Conservation (phyloP, 2,329 filamentous ascomycete species). For the Talaromyces islandicus region DNA sequence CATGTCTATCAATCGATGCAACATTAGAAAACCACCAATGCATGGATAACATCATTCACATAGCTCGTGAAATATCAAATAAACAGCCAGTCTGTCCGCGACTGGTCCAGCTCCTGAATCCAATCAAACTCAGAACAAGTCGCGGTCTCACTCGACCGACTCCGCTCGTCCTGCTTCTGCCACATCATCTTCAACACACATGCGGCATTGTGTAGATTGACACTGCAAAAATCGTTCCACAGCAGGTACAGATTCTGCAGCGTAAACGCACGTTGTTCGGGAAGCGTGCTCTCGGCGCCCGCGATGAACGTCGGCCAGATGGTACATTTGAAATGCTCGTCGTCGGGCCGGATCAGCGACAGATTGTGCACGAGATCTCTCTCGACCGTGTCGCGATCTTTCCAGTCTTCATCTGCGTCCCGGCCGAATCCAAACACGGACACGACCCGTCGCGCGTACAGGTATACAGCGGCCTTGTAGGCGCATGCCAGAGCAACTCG, state of each 20-base stretch:
- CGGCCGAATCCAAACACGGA: constrained; percentile 13
- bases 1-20: not conserved
- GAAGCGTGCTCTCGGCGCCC: constrained; percentile 32
- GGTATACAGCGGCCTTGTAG: constrained; percentile 35
- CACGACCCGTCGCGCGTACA: constrained; percentile 35
- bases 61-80: constrained; percentile 20
- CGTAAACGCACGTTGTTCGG: constrained; percentile 26
- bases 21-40: not conserved
- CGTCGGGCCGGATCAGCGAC: constrained; percentile 26
- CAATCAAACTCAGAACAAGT: constrained; percentile 25
- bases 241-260: constrained; percentile 27
- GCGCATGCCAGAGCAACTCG: constrained; percentile 43
- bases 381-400: constrained; percentile 14
- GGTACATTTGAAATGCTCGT: constrained; percentile 38
- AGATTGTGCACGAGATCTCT: constrained; percentile 30
- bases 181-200: constrained; percentile 37
- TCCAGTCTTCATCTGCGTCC: constrained; percentile 1
- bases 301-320: constrained; percentile 41
- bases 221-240: constrained; percentile 30
- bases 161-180: constrained; percentile 31
- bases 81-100: constrained; percentile 36
- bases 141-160: constrained; percentile 11
- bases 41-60: not conserved
- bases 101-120: constrained; percentile 35
- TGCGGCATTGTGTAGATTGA: constrained; percentile 35